phyloP scores from a whole-genome alignment of 2,329 filamentous ascomycete species.

The Cyclaneusma minus region DNA sequence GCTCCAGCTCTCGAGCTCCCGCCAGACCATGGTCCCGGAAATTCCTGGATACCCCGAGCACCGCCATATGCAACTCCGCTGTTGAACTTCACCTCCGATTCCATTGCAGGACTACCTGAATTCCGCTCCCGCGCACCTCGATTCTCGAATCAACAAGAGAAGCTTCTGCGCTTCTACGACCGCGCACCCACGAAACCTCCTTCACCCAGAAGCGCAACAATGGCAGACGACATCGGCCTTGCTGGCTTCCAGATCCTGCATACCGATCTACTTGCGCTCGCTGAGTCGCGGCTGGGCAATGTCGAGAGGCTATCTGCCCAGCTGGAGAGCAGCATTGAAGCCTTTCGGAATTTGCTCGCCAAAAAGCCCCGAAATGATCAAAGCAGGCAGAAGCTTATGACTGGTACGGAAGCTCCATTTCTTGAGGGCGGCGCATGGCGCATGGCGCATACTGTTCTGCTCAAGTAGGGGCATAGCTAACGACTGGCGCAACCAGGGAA shows the following conservation, averaged over 20 bases:
- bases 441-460: too few relatives aligned
- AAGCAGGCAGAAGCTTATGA: conserved; percentile 56
- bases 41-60: too few relatives aligned
- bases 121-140: too few relatives aligned
- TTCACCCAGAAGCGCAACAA: too few relatives aligned
- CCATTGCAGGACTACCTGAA: too few relatives aligned
- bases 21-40: too few relatives aligned
- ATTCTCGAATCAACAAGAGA: too few relatives aligned
- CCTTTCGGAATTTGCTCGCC: conserved; percentile 58
- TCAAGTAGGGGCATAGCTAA: conserved; percentile 8
- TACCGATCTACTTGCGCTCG: conserved; percentile 65
- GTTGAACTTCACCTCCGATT: too few relatives aligned
- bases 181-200: too few relatives aligned
- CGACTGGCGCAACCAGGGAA: conserved; percentile 42
- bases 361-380: conserved; percentile 59
- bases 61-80: too few relatives aligned
- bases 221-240: conserved; percentile 61
- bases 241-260: conserved; percentile 72
- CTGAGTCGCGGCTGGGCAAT: conserved; percentile 53
- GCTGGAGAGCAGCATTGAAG: conserved; percentile 49
- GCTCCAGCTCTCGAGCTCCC: too few relatives aligned
- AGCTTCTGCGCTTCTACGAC: too few relatives aligned
- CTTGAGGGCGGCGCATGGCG: conserved; percentile 1
- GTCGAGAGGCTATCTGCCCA: conserved; percentile 51
- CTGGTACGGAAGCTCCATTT: conserved; percentile 29